These are phyloP conservation scores for Rhizodiscina lignyota DNA, from an alignment of 495 filamentous ascomycete species.

Conservation along the genomic window DNA sequence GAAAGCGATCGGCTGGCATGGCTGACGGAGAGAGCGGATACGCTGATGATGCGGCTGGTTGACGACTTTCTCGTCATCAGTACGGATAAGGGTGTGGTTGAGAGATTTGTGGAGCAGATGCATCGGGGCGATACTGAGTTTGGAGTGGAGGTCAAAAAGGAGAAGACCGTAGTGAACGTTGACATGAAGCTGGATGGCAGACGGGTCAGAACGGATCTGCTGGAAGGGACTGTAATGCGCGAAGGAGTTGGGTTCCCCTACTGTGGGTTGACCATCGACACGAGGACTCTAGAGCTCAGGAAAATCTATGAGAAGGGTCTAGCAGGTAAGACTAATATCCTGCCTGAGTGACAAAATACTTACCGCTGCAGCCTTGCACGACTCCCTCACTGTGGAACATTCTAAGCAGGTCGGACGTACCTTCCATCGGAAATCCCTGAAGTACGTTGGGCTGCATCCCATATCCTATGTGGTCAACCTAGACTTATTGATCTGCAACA, in stretches of 20 bases:
- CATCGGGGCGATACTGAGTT: constrained; percentile 59
- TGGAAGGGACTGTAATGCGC: too few relatives aligned
- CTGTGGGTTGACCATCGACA: constrained; percentile 67
- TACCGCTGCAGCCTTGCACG: constrained; percentile 19
- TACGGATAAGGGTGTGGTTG: constrained; percentile 42
- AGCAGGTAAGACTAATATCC: constrained; percentile 22
- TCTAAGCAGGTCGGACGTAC: constrained; percentile 48
- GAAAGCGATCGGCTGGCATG: constrained; percentile 56
- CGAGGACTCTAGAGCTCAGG: constrained; percentile 54
- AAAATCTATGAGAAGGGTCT: constrained; percentile 37
- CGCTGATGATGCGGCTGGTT: constrained; percentile 59
- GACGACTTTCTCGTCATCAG: constrained; percentile 92
- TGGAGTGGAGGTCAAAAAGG: constrained; percentile 58
- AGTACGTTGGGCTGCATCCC: too few relatives aligned
- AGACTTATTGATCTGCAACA: too few relatives aligned
- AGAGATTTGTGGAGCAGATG: constrained; percentile 61
- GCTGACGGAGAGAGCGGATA: constrained; percentile 20
- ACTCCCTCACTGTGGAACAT: constrained; percentile 66
- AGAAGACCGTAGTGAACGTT: constrained; percentile 82
- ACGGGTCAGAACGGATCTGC: constrained; percentile 34
- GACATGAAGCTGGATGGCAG: constrained; percentile 38
- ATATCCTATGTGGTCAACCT: too few relatives aligned
- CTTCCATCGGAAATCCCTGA: constrained; percentile 67
- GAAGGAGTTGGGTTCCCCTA: constrained; percentile 55
- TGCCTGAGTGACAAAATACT: constrained; percentile 3